Evolutionary conservation across 345 rosid genomes (phyloP), one percentile per base, ranked within the genome.

Genomic region (Eucalyptus erythrocorys): DNA sequence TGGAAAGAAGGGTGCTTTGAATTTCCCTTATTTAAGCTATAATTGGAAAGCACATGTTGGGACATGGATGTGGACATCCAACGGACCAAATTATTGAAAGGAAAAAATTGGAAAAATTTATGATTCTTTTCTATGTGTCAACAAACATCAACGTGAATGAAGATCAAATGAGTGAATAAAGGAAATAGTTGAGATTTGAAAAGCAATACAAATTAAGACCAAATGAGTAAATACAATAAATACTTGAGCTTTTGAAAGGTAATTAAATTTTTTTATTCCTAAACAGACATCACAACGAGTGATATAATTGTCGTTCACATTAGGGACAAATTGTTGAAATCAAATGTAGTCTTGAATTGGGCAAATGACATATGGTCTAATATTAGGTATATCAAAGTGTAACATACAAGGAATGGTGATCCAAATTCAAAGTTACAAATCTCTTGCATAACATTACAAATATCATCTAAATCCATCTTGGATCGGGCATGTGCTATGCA

Each of bases 341-440:
- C 64, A 57, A 57, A 10, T 57, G 13, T 26, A 57, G n/a, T 57
- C 64, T 57, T 26, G n/a, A 57, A 57, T 57, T 57, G 6, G 64
- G 64, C n/a, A 57, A 24, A 57, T 57, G 64, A 57, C 64, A 11
- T 26, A 10, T 1, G 0, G 0, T 24, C n/a, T 57, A 55, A 22
- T 22, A 55, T 26, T 57, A 57, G 64, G 64, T 57, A 57, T 57
- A 57, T 57, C 6, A 3, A 26, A 30, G 32, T 66, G 9, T 32
- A 68, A 1, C 1, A 6, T 1, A 71, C 12, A 71, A 71, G 24
- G 26, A 71, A 34, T 9, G 81, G 45, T 17, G 26, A 71, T 13
- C 26, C 26, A 71, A 71, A 71, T 17, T 71, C 43, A 34, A 71
- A 71, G 26, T 37, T 17, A 71, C 4, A 34, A 34, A 34, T 68